Conservation (phyloP, 148 eudicot species). For the Camellia lanceoleosa region DNA sequence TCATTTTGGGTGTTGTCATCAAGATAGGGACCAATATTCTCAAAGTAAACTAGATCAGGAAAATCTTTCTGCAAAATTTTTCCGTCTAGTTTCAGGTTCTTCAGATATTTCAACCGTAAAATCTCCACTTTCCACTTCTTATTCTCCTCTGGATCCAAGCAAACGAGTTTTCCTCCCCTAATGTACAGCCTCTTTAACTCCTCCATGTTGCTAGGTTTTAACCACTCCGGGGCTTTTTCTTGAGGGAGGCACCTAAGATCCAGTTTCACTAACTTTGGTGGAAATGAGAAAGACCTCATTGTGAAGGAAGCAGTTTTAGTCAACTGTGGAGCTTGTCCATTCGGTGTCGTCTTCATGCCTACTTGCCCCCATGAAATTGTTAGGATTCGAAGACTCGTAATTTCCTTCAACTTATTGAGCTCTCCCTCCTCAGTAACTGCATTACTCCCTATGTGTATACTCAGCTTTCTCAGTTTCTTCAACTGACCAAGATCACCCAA, state of each 20-base stretch:
- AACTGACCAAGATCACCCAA: not conserved
- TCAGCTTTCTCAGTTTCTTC: constrained; percentile 6
- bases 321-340: not conserved
- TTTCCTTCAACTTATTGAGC: not conserved
- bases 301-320: not conserved
- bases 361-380: constrained; percentile 1
- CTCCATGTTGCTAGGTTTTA: not conserved
- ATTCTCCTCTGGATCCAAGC: not conserved
- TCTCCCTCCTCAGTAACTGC: not conserved
- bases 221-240: not conserved
- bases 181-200: constrained; percentile 1
- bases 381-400: not conserved
- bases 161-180: not conserved
- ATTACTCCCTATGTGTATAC: not conserved
- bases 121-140: constrained; percentile 1
- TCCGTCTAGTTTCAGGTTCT: not conserved
- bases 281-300: not conserved
- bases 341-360: not conserved
- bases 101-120: constrained; percentile 9
- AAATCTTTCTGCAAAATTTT: not conserved
- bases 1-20: not conserved
- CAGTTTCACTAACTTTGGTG: constrained; percentile 10
- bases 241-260: constrained; percentile 4
- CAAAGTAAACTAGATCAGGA: constrained; percentile 3
- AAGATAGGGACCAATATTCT: not conserved